Evolutionary conservation across 2,329 filamentous ascomycete genomes (phyloP).

Genomic region (Tolypocladium ophioglossoides): DNA sequence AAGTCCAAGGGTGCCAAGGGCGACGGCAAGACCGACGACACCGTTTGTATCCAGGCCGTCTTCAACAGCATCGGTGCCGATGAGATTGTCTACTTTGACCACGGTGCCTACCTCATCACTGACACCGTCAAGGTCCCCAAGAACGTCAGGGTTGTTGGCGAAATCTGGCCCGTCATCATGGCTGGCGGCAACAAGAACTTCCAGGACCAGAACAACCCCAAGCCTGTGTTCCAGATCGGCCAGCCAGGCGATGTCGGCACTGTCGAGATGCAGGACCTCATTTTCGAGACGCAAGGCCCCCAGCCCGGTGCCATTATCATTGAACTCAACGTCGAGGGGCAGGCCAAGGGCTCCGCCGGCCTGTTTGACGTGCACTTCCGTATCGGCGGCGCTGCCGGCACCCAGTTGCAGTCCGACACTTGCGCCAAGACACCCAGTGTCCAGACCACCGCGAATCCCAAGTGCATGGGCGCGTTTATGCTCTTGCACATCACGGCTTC

Average conservation of each 20-base stretch:
- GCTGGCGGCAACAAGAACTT: constrained; percentile 64
- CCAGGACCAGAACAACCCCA: constrained; percentile 62
- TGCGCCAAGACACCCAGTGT: constrained; percentile 67
- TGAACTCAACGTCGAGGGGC: constrained; percentile 75
- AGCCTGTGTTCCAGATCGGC: constrained; percentile 79
- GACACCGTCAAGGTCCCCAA: constrained; percentile 63
- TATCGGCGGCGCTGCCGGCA: constrained; percentile 78
- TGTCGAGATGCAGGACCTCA: constrained; percentile 80
- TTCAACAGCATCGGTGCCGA: constrained; percentile 56
- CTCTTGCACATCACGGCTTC: constrained; percentile 53
- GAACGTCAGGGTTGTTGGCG: constrained; percentile 78
- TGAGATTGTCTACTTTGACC: constrained; percentile 64
- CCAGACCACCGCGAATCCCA: constrained; percentile 48
- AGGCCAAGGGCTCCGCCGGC: constrained; percentile 57
- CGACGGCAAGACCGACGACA: constrained; percentile 82
- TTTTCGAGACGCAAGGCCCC: constrained; percentile 74
- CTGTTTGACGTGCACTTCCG: constrained; percentile 97
- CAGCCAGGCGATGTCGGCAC: constrained; percentile 63
- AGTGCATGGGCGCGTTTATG: constrained; percentile 67
- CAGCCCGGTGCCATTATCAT: constrained; percentile 83
- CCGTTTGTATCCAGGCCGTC: constrained; percentile 67
- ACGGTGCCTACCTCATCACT: constrained; percentile 61
- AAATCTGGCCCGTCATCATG: constrained; percentile 86
- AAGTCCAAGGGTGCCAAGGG: constrained; percentile 76
- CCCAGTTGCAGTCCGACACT: constrained; percentile 65